Evolutionary conservation across 345 rosid genomes (phyloP).

Genomic region (Cardamine occulta): DNA sequence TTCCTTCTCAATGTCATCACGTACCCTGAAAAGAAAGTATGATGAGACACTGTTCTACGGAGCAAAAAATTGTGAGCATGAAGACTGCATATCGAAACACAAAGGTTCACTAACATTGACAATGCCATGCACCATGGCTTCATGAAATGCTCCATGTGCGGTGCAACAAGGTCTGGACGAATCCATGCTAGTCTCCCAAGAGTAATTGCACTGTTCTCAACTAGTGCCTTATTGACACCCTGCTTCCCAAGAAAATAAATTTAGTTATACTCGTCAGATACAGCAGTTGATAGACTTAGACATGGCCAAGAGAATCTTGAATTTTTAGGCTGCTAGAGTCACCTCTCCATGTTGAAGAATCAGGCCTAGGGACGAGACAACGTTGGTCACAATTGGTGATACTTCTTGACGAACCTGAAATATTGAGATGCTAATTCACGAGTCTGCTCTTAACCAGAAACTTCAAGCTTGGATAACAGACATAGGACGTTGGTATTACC

Average conservation of each 20-base stretch:
- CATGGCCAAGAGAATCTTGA: constrained; percentile 4
- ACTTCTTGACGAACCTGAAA: constrained; percentile 92
- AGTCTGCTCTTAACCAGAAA: constrained; percentile 21
- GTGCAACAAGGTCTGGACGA: constrained; percentile 95
- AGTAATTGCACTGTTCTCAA: constrained; percentile 97
- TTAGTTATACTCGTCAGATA: constrained; percentile 4
- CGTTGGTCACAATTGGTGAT: constrained; percentile 77
- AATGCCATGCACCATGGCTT: constrained; percentile 92
- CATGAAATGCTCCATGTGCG: constrained; percentile 99
- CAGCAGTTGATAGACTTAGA: constrained; percentile 14
- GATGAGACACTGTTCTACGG: constrained; percentile 2
- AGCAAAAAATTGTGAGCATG: constrained; percentile 1
- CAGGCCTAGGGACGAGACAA: constrained; percentile 68
- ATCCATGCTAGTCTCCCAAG: constrained; percentile 99
- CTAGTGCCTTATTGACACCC: constrained; percentile 83
- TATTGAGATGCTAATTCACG: constrained; percentile 21
- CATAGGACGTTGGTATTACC: constrained; percentile 47
- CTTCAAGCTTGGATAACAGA: constrained; percentile 12
- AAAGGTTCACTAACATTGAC: constrained; percentile 64
- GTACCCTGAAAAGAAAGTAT: constrained; percentile 63
- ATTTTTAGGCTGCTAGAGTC: constrained; percentile 8
- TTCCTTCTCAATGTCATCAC: constrained; percentile 96
- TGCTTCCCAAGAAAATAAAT: constrained; percentile 43
- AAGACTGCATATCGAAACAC: constrained; percentile 8
- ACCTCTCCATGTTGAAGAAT: constrained; percentile 90